These are phyloP conservation scores for Globisporangium parvum DNA, from an alignment of 352 stramenopile genomes.

Conservation along the genomic window DNA sequence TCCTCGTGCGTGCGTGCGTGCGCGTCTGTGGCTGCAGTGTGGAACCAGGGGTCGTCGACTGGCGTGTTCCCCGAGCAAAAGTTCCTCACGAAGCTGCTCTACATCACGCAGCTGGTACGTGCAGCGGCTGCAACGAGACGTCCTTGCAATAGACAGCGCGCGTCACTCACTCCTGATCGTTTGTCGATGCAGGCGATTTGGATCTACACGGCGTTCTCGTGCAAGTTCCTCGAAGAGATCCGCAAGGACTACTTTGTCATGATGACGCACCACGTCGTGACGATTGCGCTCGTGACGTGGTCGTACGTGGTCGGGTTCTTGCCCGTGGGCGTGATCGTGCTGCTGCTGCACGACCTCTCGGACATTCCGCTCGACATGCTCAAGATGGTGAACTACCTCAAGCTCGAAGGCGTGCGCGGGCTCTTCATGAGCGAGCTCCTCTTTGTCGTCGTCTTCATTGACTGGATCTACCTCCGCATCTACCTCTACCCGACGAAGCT, in stretches of 20 bases:
- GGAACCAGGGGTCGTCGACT: constrained; percentile 64
- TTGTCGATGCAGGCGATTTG: constrained; percentile 67
- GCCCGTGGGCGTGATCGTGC: constrained; percentile 75
- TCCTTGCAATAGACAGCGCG: too few species aligned
- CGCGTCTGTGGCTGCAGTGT: constrained; percentile 32
- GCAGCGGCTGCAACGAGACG: neutral
- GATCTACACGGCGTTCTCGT: constrained; percentile 88
- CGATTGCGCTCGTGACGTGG: constrained; percentile 81
- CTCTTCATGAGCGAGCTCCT: constrained; percentile 69
- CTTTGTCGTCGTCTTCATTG: constrained; percentile 53
- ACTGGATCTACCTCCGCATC: constrained; percentile 85
- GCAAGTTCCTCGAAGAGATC: constrained; percentile 85
- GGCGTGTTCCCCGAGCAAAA: constrained; percentile 77
- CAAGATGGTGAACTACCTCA: constrained; percentile 90
- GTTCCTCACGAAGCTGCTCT: constrained; percentile 77
- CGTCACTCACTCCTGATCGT: neutral
- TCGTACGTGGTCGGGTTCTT: constrained; percentile 79
- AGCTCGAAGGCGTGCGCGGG: constrained; percentile 65
- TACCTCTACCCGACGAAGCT: constrained; percentile 82
- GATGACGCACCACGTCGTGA: constrained; percentile 88
- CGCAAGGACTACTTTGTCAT: constrained; percentile 88
- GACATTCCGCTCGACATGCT: constrained; percentile 86
- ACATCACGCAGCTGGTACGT: constrained; percentile 75
- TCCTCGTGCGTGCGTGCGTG: neutral
- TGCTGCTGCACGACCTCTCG: constrained; percentile 83